Base-by-base conservation (phyloP, 2,329 filamentous ascomycete genomes). In the Sporothrix globosa region DNA sequence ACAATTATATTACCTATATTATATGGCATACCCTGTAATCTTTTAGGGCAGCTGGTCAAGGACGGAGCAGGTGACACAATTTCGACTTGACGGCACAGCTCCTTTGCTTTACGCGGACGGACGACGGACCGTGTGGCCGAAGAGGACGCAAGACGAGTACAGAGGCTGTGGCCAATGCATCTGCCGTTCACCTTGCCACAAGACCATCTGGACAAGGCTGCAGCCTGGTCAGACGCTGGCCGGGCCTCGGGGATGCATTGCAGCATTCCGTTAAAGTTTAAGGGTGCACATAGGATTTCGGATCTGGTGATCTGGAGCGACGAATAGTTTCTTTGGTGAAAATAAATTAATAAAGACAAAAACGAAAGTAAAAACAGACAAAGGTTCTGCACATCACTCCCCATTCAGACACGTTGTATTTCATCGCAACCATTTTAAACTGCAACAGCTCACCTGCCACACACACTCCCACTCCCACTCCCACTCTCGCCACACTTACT, bases 181-280 rank as follows among this genome's bases (percentile, higher is more conserved):
- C 34, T 44, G 34, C 56, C 56, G n/a, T 19, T 6, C 34, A 13
- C 21, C n/a, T 44, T 44, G 34, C 19, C 34, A 41, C 19, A 61
- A n/a, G n/a, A 19, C 34, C 56, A 44, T 44, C 34, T 14, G 19
- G 19, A 4, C 56, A 44, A 61, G 56, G 56, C 56, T 61, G 56
- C 34, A 44, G 56, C 56, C 56, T 61, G 34, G 34, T 61, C 34
- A 44, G 56, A 61, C n/a, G 34, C 34, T 24, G n/a, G 34, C 53
- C 27, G 27, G 56, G 10, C 34, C 34, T 61, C 34, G 14, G 7
- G n/a, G 34, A 44, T 61, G 34, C 34, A 14, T 44, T 41, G 56
- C 13, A 17, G 11, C 13, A 1, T n/a, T 61, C 56, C 56, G n/a
- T 13, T 14, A 1, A 0, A 24, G 34, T 7, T 34, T 4, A 34